Base-by-base conservation (phyloP, 2,329 filamentous ascomycete species). In the Aspergillus costaricaensis region DNA sequence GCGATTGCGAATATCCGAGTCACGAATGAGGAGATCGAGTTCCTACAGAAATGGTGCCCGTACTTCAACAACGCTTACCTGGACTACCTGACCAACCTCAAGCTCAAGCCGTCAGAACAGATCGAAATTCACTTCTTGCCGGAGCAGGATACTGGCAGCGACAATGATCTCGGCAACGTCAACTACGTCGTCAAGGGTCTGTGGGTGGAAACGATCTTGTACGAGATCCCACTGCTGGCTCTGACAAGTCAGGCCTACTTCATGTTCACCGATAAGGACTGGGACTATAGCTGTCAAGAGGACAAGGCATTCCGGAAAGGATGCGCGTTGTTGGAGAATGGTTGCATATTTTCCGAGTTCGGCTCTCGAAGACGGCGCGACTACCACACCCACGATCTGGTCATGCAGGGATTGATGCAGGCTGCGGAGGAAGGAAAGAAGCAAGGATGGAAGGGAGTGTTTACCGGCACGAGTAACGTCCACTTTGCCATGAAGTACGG, bases 181-280 rank as follows among this genome's bases (percentile, higher is more conserved):
- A 81, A 89, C 67, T 87, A 98, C 65, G 81, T 86, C 43, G 89
- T 96, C 64, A 87, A 88, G 68, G 95, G 95, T 9, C 82, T 88
- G 57, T 99, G 95, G 95, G 85, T 92, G 8, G 92, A 97, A 67
- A 98, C 95, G 0, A 99, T 99, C 60, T 85, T 99, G 23, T 99
- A 99, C 79, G 95, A 99, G 79, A 97, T 99, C 60, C 95, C 95
- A 0, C 84, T 99, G 21, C 84, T 99, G 19, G 92, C 96, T 2
- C 78, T 99, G 65, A 91, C 94, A 1, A 97, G 92, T 51, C 94
- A 99, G 76, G 92, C 95, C 53, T 99, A 97, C 80, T 99, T 99
- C 83, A 92, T 91, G 72, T 98, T 96, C 78, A 91, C 92, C 81
- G 92, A 99, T 73, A 91, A 80, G 55, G 93, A 97, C 74, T 99